Percentiles rank a stretch among this genome's conserved stretches.
Evolutionary conservation across 495 filamentous ascomycete species (phyloP).

Genomic region (Xylaria palmicola): DNA sequence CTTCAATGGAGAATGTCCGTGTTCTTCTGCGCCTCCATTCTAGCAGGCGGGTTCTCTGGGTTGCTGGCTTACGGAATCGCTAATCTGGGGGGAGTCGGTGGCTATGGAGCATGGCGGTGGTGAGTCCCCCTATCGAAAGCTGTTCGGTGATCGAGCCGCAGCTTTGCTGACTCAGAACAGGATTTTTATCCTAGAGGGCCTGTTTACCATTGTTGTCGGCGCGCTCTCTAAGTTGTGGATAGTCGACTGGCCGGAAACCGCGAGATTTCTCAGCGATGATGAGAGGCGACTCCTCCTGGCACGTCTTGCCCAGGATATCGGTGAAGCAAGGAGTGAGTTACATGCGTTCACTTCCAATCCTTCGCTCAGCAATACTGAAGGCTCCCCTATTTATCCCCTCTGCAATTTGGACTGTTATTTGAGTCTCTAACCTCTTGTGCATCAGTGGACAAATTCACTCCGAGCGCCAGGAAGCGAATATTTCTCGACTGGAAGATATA

Average conservation of each 20-base stretch:
- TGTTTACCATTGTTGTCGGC: constrained; percentile 35
- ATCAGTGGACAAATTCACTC: constrained; percentile 63
- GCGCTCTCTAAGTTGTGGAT: constrained; percentile 1
- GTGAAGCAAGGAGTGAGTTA: constrained; percentile 1
- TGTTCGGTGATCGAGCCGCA: background rate
- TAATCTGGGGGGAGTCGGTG: constrained; percentile 60
- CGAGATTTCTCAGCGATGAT: background rate
- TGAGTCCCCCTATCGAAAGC: background rate
- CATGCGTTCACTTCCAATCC: background rate
- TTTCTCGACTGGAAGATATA: constrained; percentile 67
- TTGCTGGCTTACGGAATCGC: constrained; percentile 63
- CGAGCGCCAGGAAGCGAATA: constrained; percentile 66
- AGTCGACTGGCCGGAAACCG: constrained; percentile 9
- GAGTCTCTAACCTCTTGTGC: constrained; percentile 6
- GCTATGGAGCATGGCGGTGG: constrained; percentile 33
- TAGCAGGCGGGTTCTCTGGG: constrained; percentile 67
- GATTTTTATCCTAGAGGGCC: constrained; percentile 69
- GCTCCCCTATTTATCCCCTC: too few relatives aligned
- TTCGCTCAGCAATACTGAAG: too few relatives aligned
- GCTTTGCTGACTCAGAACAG: constrained; percentile 32
- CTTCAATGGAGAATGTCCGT: constrained; percentile 56
- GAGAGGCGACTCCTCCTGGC: constrained; percentile 1
- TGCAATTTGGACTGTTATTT: background rate
- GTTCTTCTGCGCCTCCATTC: constrained; percentile 58
- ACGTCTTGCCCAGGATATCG: constrained; percentile 4